Conservation (phyloP, 163 green algal genomes). For the Prototheca cutis region DNA sequence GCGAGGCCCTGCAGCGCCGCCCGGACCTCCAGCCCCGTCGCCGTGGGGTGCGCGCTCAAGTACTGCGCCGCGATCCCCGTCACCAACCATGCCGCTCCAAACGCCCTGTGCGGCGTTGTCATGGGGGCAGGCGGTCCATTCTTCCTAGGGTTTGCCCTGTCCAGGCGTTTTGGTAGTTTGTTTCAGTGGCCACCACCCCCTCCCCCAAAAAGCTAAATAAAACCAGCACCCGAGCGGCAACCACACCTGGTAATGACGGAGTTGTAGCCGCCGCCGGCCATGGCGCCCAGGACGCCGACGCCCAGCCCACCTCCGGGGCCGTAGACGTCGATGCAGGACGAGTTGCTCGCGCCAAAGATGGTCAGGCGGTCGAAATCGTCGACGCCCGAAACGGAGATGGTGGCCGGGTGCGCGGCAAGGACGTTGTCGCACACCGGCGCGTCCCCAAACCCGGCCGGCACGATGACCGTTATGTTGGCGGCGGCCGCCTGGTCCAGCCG, state of each 20-base stretch:
- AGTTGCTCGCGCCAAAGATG: slow-evolving; percentile 1
- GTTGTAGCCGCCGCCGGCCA: slow-evolving; percentile 1
- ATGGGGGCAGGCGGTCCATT: no score
- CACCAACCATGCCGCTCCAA: neutral
- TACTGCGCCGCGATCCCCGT: slow-evolving; percentile 4
- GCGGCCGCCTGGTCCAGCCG: neutral
- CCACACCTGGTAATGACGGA: neutral
- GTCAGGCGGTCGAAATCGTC: neutral
- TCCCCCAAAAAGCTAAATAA: no score
- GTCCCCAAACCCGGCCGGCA: neutral
- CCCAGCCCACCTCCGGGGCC: slow-evolving; percentile 1
- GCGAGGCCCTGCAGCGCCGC: neutral
- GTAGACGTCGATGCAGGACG: slow-evolving; percentile 3
- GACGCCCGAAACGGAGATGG: neutral
- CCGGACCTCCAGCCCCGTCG: neutral
- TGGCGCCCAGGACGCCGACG: neutral
- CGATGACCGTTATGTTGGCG: neutral
- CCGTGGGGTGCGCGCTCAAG: neutral
- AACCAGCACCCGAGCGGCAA: no score
- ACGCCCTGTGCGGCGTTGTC: no score
- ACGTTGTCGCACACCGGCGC: slow-evolving; percentile 1
- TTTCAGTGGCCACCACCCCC: no score
- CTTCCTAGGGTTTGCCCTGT: no score
- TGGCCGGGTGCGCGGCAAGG: neutral
- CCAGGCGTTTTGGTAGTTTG: no score